Conservation (phyloP, 2,329 filamentous ascomycete species). For the Alternaria alternata region DNA sequence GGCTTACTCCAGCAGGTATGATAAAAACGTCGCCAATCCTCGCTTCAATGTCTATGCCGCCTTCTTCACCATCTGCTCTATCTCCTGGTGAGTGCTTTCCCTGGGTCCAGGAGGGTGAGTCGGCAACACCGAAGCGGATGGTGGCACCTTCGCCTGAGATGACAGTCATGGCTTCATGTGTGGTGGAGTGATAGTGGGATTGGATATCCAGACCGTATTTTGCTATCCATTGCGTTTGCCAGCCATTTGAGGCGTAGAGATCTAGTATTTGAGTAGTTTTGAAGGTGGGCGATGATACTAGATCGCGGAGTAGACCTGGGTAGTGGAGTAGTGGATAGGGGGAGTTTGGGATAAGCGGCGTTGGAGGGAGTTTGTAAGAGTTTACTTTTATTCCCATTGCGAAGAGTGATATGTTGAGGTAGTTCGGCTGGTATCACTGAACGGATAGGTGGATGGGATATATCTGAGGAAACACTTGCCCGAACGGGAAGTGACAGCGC, state of each 20-base stretch:
- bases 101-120: slow-evolving; percentile 42
- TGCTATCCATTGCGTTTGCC: slow-evolving; percentile 65
- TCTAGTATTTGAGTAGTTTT: slow-evolving; percentile 51
- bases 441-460: neutral
- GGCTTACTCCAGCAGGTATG: slow-evolving; percentile 64
- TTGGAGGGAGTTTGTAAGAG: slow-evolving; percentile 36
- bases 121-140: slow-evolving; percentile 65
- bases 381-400: slow-evolving; percentile 24
- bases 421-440: neutral
- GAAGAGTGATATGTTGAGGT: neutral
- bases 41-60: slow-evolving; percentile 60
- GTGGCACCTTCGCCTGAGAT: slow-evolving; percentile 60
- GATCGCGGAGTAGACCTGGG: slow-evolving; percentile 50
- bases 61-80: slow-evolving; percentile 56
- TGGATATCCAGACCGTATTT: slow-evolving; percentile 64
- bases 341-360: slow-evolving; percentile 52
- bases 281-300: slow-evolving; percentile 34
- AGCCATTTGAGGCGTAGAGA: slow-evolving; percentile 59
- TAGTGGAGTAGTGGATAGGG: slow-evolving; percentile 63
- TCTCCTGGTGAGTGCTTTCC: slow-evolving; percentile 45
- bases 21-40: slow-evolving; percentile 66
- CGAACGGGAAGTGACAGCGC: slow-evolving; percentile 4
- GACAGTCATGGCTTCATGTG: slow-evolving; percentile 67
- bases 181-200: slow-evolving; percentile 64
- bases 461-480: slow-evolving; percentile 11